phyloP scores from a whole-genome alignment of 176 grass and related monocot species.

The Secale cereale region DNA sequence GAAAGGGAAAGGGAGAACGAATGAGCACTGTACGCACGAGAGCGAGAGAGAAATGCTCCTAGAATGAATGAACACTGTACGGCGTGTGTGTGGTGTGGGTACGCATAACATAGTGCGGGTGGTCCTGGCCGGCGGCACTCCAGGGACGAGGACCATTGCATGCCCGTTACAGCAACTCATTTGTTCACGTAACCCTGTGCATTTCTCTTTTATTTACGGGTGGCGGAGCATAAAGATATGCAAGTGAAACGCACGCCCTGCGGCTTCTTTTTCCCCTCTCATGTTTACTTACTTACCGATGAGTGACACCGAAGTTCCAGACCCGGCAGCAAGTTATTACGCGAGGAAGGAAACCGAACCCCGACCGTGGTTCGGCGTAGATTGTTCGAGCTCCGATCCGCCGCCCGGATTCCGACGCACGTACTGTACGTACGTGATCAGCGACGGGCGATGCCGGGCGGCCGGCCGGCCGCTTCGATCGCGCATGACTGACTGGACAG shows the following conservation, averaged over 20 bases:
- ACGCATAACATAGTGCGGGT: background rate
- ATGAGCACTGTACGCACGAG: background rate
- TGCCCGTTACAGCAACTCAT: too few relatives aligned
- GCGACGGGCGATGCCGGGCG: background rate
- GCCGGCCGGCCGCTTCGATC: background rate
- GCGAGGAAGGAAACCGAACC: background rate
- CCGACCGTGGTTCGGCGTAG: background rate
- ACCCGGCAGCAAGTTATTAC: background rate
- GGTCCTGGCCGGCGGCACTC: slow-evolving; percentile 23
- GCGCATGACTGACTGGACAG: slow-evolving; percentile 1
- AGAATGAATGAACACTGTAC: background rate
- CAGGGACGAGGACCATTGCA: background rate
- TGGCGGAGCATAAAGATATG: too few relatives aligned
- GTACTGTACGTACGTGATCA: background rate
- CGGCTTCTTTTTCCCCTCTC: background rate
- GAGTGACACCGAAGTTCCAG: too few relatives aligned
- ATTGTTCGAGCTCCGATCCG: background rate
- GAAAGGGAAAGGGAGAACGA: background rate
- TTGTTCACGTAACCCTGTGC: background rate
- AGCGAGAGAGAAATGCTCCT: background rate
- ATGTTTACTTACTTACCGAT: too few relatives aligned
- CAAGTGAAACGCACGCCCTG: background rate
- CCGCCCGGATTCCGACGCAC: background rate
- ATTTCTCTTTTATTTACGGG: too few relatives aligned
- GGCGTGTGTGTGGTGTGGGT: background rate